Conservation (phyloP, 192 early-diverging fungal genomes). For the Coemansia sp. region DNA sequence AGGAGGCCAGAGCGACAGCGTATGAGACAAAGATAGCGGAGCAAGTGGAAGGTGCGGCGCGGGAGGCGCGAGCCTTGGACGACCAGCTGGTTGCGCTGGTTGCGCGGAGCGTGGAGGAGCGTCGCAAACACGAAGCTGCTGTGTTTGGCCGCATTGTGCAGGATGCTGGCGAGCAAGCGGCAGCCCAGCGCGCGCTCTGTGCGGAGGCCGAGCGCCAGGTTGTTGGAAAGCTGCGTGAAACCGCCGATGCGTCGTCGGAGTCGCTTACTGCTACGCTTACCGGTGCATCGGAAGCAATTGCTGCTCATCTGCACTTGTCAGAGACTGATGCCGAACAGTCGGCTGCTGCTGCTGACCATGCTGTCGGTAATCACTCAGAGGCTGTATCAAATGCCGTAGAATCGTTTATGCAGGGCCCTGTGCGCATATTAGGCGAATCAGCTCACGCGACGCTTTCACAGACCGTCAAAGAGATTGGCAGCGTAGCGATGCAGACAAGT, state of each 20-base stretch:
- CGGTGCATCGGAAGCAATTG: neutral
- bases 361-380: neutral
- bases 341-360: neutral
- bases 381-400: neutral
- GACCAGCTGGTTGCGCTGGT: conserved; percentile 19
- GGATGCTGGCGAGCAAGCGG: neutral
- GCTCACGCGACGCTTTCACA: too few species aligned
- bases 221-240: neutral
- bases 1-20: conserved; percentile 12
- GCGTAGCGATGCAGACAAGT: too few species aligned
- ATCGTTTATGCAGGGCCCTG: neutral
- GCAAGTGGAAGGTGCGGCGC: conserved; percentile 25
- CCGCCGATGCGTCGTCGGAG: neutral
- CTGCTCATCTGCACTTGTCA: neutral
- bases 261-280: neutral
- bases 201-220: neutral
- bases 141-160: neutral
- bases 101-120: conserved; percentile 12
- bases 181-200: neutral
- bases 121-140: conserved; percentile 12
- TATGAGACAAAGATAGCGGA: conserved; percentile 16
- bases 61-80: conserved; percentile 17
- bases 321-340: neutral
- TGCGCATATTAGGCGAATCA: neutral
- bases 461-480: too few species aligned